phyloP scores from a whole-genome alignment of 345 rosid species.

The Iberis pinnata region DNA sequence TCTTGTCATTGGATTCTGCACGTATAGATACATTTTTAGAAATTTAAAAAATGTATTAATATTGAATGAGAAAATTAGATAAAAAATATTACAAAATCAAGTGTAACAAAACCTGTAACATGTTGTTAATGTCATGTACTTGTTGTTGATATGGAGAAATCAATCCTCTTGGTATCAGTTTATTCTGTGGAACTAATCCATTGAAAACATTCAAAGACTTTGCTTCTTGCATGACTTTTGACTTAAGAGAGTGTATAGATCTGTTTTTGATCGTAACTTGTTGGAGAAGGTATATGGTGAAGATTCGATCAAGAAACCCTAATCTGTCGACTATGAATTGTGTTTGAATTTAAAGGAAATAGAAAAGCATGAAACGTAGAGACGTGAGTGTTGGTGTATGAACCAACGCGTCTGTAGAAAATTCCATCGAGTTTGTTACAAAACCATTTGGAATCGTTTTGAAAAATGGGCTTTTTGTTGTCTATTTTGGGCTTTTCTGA shows the following conservation, averaged over 20 bases:
- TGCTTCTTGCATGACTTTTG: neutral
- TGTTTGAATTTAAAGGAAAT: constrained; percentile 14
- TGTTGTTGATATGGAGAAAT: constrained; percentile 1
- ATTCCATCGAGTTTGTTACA: too few species aligned
- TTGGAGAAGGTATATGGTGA: too few species aligned
- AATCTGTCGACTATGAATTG: too few species aligned
- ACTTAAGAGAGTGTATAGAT: too few species aligned
- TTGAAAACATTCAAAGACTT: too few species aligned
- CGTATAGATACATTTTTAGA: neutral
- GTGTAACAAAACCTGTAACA: constrained; percentile 14
- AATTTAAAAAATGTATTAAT: neutral
- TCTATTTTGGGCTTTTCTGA: too few species aligned
- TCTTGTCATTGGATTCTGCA: too few species aligned
- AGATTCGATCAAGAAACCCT: neutral
- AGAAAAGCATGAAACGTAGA: neutral
- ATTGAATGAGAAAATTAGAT: neutral
- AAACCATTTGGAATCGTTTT: too few species aligned
- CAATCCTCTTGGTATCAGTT: neutral
- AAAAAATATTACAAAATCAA: too few species aligned
- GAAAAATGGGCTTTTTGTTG: too few species aligned
- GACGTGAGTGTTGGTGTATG: constrained; percentile 8
- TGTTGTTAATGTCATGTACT: neutral
- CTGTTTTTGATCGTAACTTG: too few species aligned
- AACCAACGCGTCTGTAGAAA: neutral
- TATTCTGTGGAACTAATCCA: neutral